Percentiles rank a stretch among this genome's conserved stretches.
Conservation (phyloP, 176 grass and related monocot genomes). For the Eragrostis curvula region DNA sequence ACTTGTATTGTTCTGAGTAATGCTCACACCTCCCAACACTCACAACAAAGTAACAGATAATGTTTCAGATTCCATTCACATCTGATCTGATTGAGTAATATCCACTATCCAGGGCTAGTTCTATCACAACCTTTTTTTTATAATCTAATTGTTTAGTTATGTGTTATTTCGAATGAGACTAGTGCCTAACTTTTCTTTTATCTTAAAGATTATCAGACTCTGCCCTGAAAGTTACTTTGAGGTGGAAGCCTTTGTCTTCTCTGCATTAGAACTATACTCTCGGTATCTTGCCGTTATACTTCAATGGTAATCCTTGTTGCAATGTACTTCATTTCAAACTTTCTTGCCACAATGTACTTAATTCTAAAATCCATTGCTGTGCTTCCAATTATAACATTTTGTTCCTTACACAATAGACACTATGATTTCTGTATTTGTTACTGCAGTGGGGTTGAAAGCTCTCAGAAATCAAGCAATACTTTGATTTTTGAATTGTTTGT, state of each 20-base stretch:
- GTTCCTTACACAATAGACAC: constrained; percentile 8
- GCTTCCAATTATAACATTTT: constrained; percentile 34
- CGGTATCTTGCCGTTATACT: constrained; percentile 61
- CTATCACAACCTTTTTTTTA: neutral
- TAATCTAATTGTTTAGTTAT: neutral
- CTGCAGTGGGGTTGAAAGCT: constrained; percentile 48
- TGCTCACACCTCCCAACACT: too few species aligned
- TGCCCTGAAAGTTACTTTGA: constrained; percentile 86
- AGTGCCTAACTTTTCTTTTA: constrained; percentile 34
- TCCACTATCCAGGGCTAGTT: neutral
- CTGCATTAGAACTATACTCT: constrained; percentile 73
- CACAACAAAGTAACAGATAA: too few species aligned
- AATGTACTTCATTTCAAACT: constrained; percentile 25
- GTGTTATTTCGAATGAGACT: constrained; percentile 12
- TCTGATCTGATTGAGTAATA: neutral
- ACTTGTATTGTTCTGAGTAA: neutral
- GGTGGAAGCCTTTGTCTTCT: constrained; percentile 64
- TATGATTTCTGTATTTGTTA: constrained; percentile 21
- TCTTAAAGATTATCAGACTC: constrained; percentile 69
- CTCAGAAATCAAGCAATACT: constrained; percentile 49
- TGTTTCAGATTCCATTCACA: too few species aligned
- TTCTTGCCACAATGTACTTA: neutral
- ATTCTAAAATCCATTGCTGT: constrained; percentile 20
- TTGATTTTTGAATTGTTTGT: constrained; percentile 77
- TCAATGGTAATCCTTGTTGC: constrained; percentile 55